Percentiles rank a stretch among this genome's conserved stretches.
phyloP scores from a whole-genome alignment of 2,329 filamentous ascomycete genomes.

The Aspergillus jensenii region DNA sequence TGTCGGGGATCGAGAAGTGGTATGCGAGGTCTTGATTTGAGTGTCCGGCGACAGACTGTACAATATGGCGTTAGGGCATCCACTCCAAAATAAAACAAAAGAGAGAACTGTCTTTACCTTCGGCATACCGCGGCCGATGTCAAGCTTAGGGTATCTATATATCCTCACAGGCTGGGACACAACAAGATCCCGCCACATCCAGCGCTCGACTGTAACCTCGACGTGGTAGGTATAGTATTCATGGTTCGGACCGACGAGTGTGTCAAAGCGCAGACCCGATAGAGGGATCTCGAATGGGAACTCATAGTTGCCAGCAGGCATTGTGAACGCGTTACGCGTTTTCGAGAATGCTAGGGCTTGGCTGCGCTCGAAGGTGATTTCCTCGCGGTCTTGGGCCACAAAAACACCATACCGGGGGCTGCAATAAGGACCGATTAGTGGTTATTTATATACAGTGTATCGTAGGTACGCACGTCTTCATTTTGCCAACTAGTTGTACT shows the following conservation, averaged over 20 bases:
- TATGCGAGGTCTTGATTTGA: constrained; percentile 17
- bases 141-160: constrained; percentile 8
- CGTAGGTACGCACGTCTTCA: constrained; percentile 15
- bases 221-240: constrained; percentile 21
- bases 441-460: not conserved
- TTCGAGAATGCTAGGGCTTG: constrained; percentile 18
- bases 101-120: not conserved
- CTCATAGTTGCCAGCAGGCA: constrained; percentile 20
- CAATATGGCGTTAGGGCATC: too few relatives aligned
- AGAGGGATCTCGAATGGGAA: constrained; percentile 21
- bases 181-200: constrained; percentile 12
- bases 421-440: not conserved
- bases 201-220: constrained; percentile 15
- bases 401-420: not conserved
- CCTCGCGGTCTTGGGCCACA: constrained; percentile 1
- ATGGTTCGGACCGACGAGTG: constrained; percentile 10
- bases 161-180: constrained; percentile 18
- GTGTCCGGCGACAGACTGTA: constrained; percentile 11
- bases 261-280: constrained; percentile 10
- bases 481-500: constrained; percentile 15
- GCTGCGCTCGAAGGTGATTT: constrained; percentile 13
- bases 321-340: constrained; percentile 15
- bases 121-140: not conserved
- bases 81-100: too few relatives aligned
- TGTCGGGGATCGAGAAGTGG: constrained; percentile 17